Evolutionary conservation across 2,329 filamentous ascomycete species (phyloP).

Genomic region (Pestalotiopsis sp.): DNA sequence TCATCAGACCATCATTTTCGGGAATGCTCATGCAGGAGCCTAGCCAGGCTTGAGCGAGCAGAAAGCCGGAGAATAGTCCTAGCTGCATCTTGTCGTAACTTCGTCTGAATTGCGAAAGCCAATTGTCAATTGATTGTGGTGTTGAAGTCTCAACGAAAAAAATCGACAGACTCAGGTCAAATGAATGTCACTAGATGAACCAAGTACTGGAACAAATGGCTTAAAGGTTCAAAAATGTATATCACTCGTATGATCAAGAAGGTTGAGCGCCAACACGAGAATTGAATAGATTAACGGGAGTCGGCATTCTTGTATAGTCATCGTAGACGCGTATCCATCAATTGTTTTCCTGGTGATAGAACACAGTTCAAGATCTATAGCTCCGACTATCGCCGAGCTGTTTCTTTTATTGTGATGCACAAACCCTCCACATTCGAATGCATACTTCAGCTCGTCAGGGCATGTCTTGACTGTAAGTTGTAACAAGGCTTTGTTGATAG

Average conservation of each 20-base stretch:
- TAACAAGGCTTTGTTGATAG: background rate
- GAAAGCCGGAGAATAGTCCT: background rate
- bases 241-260: too few relatives aligned
- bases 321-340: too few relatives aligned
- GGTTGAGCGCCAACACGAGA: too few relatives aligned
- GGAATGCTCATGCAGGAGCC: slow-evolving; percentile 9
- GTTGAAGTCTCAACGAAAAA: too few relatives aligned
- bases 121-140: too few relatives aligned
- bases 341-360: background rate
- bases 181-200: too few relatives aligned
- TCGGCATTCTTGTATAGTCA: too few relatives aligned
- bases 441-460: background rate
- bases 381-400: background rate
- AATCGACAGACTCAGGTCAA: too few relatives aligned
- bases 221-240: too few relatives aligned
- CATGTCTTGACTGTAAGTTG: background rate
- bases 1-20: background rate
- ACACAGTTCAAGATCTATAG: background rate
- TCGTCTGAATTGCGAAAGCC: background rate
- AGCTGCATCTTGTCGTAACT: background rate
- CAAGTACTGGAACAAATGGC: too few relatives aligned
- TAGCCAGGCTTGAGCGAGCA: background rate
- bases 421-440: background rate
- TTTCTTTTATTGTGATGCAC: background rate
- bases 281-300: background rate